Percentiles rank a stretch among this genome's conserved stretches.
phyloP scores from a whole-genome alignment of 257 asterid genomes.

The Solanum piurae region DNA sequence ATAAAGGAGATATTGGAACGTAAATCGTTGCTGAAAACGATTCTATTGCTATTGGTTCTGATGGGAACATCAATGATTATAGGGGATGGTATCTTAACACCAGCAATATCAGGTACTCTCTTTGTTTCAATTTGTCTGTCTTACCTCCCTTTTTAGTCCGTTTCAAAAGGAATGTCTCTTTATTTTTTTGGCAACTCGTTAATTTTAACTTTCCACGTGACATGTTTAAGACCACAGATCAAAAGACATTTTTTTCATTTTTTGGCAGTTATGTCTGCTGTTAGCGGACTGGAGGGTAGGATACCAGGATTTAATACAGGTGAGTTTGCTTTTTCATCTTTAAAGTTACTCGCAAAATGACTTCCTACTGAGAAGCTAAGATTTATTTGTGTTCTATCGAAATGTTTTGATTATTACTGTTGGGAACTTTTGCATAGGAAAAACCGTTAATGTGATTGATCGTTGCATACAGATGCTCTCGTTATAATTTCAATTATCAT shows the following conservation, averaged over 20 bases:
- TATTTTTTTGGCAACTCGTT: background rate
- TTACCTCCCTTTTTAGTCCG: background rate
- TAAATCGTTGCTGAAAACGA: slow-evolving; percentile 36
- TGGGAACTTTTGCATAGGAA: background rate
- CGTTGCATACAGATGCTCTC: slow-evolving; percentile 63
- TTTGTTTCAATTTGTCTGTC: background rate
- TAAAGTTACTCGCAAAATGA: background rate
- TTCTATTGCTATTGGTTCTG: slow-evolving; percentile 71
- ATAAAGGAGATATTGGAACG: slow-evolving; percentile 76
- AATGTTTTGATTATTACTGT: background rate
- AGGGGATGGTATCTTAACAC: slow-evolving; percentile 93
- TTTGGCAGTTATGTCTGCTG: slow-evolving; percentile 88
- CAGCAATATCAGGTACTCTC: slow-evolving; percentile 72
- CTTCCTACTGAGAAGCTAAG: background rate
- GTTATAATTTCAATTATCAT: slow-evolving; percentile 72
- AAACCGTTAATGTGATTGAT: background rate
- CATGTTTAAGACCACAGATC: no score
- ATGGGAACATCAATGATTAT: slow-evolving; percentile 91
- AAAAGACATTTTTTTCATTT: background rate
- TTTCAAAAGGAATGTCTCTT: no score
- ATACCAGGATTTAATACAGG: slow-evolving; percentile 80
- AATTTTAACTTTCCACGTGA: background rate
- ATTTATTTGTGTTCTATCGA: background rate
- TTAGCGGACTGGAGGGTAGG: slow-evolving; percentile 83
- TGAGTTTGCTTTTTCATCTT: slow-evolving; percentile 11